phyloP scores from a whole-genome alignment of 2,329 filamentous ascomycete genomes.

The Exophiala aquamarina region DNA sequence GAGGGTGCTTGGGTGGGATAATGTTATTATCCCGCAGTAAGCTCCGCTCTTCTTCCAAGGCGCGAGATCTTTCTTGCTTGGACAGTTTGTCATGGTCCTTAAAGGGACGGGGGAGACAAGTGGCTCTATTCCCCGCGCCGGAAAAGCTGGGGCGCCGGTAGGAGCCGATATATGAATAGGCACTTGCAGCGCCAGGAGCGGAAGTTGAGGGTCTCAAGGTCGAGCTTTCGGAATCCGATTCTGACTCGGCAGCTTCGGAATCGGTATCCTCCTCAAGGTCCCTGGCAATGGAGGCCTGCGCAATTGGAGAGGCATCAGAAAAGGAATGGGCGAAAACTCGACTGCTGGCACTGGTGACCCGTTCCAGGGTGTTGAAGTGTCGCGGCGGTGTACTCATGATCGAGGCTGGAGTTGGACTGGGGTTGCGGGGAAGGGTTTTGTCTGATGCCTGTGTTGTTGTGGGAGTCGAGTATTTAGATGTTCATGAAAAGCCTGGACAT shows the following conservation, averaged over 20 bases:
- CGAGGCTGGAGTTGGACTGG: too few relatives aligned
- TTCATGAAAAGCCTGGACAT: neutral
- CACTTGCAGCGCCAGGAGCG: conserved; percentile 35
- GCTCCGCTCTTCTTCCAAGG: conserved; percentile 57
- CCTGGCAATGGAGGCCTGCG: conserved; percentile 63
- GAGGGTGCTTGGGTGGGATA: conserved; percentile 52
- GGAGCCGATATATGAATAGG: conserved; percentile 57
- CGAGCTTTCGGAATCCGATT: conserved; percentile 38
- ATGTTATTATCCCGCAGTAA: conserved; percentile 61
- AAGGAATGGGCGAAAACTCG: conserved; percentile 43
- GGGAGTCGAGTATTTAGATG: neutral
- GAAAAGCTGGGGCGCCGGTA: conserved; percentile 79
- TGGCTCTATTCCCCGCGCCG: conserved; percentile 68
- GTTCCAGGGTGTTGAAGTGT: conserved; percentile 15
- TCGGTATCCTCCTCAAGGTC: conserved; percentile 67
- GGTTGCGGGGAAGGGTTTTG: neutral
- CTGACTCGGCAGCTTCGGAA: conserved; percentile 37
- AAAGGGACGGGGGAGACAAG: conserved; percentile 57
- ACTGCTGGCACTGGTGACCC: conserved; percentile 22
- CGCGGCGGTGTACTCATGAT: conserved; percentile 19
- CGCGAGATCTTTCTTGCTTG: conserved; percentile 54
- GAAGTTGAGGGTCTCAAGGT: conserved; percentile 43
- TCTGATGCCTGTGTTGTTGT: neutral
- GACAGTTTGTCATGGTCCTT: conserved; percentile 47
- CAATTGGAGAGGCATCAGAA: conserved; percentile 63